Evolutionary conservation across 257 asterid species (phyloP).

Genomic region (Nicotiana noctiflora): DNA sequence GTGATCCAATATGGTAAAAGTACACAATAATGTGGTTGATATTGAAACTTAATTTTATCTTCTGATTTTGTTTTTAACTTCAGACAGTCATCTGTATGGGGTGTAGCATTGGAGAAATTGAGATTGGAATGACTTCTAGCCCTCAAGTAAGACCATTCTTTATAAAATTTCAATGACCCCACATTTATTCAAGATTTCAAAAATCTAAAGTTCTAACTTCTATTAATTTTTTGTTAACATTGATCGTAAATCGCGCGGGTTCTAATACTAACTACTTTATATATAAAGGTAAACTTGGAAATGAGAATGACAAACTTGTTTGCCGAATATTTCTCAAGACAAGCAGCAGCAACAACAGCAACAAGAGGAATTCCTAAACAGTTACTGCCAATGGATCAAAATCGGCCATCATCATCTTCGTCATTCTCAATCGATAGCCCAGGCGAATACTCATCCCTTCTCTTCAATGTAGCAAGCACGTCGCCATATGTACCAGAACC

Average conservation of each 20-base stretch:
- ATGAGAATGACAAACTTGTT: constrained; percentile 44
- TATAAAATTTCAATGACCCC: background rate
- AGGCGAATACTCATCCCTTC: constrained; percentile 29
- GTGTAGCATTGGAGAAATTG: constrained; percentile 70
- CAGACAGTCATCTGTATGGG: constrained; percentile 66
- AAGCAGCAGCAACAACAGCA: background rate
- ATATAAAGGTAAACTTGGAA: constrained; percentile 42
- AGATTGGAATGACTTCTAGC: constrained; percentile 51
- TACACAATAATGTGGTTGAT: background rate
- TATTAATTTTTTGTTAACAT: too few relatives aligned
- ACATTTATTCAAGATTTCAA: background rate
- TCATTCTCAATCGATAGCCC: constrained; percentile 67
- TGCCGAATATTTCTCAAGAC: constrained; percentile 29
- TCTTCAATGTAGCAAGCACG: constrained; percentile 29
- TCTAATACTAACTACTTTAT: background rate
- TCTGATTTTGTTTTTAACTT: background rate
- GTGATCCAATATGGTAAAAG: background rate
- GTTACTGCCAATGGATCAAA: constrained; percentile 22
- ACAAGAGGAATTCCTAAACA: background rate
- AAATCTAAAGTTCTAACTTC: background rate
- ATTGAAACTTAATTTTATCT: background rate
- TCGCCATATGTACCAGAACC: constrained; percentile 22
- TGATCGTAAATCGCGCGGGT: too few relatives aligned
- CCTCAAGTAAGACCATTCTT: constrained; percentile 30
- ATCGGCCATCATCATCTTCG: constrained; percentile 53